Conservation (phyloP, 441 rosid species). For the Populus tomentosa region DNA sequence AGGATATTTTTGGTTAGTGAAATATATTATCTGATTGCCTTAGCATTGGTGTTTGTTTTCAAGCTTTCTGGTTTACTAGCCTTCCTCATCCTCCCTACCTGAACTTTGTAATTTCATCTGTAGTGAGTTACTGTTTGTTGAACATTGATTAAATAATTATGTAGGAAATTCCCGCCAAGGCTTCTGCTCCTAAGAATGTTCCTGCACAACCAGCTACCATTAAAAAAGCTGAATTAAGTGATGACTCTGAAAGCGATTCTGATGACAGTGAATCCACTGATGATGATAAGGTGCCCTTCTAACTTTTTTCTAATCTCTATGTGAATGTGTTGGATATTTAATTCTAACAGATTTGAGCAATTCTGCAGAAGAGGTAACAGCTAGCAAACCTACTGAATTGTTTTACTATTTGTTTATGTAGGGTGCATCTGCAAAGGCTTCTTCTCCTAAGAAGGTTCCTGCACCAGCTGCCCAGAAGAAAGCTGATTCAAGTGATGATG, state of each 20-base stretch:
- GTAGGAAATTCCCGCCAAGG: neutral
- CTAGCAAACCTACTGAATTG: no score
- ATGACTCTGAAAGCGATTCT: slow-evolving; percentile 3
- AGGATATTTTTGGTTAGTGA: neutral
- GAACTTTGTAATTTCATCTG: neutral
- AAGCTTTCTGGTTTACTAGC: no score
- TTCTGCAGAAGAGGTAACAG: no score
- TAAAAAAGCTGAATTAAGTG: neutral
- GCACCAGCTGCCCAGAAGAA: slow-evolving; percentile 12
- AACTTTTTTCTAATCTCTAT: neutral
- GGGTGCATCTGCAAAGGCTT: slow-evolving; percentile 1
- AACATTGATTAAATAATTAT: neutral
- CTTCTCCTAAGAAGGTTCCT: slow-evolving; percentile 14
- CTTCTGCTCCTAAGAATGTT: neutral
- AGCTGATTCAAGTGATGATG: slow-evolving; percentile 22
- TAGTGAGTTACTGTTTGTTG: neutral
- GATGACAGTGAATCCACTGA: neutral
- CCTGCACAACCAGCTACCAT: neutral
- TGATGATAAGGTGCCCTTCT: neutral
- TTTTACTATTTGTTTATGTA: no score
- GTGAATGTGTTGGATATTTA: neutral
- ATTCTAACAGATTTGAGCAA: neutral
- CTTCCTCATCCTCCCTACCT: neutral
- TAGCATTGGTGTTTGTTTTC: no score
- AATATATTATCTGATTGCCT: neutral